Base-by-base conservation (phyloP, 192 early-diverging fungal genomes). In the Chytriomyces sp. region DNA sequence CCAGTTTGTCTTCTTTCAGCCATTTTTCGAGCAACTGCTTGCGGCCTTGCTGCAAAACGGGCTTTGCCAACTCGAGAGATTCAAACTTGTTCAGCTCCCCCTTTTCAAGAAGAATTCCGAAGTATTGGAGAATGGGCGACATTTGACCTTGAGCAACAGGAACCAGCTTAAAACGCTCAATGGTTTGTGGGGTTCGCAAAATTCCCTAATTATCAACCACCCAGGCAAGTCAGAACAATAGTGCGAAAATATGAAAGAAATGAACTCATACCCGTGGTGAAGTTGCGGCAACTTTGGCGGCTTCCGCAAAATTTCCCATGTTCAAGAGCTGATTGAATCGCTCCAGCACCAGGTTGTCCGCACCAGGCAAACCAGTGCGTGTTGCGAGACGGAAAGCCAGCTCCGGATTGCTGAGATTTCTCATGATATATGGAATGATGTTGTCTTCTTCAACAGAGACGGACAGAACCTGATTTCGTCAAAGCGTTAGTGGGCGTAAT, bases 1-100 rank as follows among this genome's bases (percentile, higher is more conserved):
- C 93, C 9, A 99, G 87, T 81, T 99, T 99, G 83, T 99, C 97
- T 81, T 98, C 96, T 83, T 97, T 97, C 69, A 99, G 87, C 96
- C 96, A 99, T 81, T 96, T 98, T 77, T 99, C 96, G 24, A 99
- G 84, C 71, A 99, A 77, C 65, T 96, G 90, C 81, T 97, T 99
- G 67, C 94, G 90, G 62, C 91, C 92, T 79, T 97, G 96, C 20
- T 88, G 87, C 44, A 98, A 84, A 48, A 98, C 96, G 5, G 96
- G 96, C 69, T 91, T 89, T 47, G 95, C 94, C 13, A 99, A 88
- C 81, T 97, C 95, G 43, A 99, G 83, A 9, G 96, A 95, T 83
- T 99, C 97, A 83, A 92, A 89, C 77, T 94, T 93, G 90, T 99
- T 99, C 43, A 99, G 86, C 64, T 92, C 91, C 28, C 94, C 94